Evolutionary conservation across 2,329 filamentous ascomycete species (phyloP).

Genomic region (Anisogramma anomala): DNA sequence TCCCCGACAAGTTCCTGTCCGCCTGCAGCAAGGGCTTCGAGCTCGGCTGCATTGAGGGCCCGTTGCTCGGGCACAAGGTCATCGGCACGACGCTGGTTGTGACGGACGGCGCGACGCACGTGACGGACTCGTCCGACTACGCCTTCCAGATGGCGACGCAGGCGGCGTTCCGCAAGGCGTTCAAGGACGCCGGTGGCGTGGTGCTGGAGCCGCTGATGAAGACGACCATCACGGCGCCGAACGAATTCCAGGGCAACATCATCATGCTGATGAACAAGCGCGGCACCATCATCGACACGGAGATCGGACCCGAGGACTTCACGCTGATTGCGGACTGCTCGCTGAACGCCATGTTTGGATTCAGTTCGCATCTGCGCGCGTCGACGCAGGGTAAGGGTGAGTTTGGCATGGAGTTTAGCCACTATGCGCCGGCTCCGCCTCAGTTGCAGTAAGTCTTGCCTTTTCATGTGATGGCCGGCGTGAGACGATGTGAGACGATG

Average conservation of each 20-base stretch:
- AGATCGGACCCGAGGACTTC: conserved; percentile 89
- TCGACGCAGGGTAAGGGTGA: conserved; percentile 97
- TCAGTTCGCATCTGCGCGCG: conserved; percentile 79
- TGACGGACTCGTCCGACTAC: conserved; percentile 95
- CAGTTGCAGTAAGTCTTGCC: conserved; percentile 66
- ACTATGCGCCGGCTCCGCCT: conserved; percentile 76
- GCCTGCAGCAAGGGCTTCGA: conserved; percentile 95
- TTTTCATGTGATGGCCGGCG: conserved; percentile 12
- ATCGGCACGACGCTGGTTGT: conserved; percentile 84
- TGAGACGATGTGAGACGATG: conserved; percentile 20
- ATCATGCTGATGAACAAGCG: conserved; percentile 95
- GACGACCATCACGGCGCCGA: conserved; percentile 88
- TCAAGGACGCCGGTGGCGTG: conserved; percentile 66
- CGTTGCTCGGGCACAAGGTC: conserved; percentile 84
- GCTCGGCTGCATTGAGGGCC: conserved; percentile 69
- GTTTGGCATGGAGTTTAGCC: conserved; percentile 97
- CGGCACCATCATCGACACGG: conserved; percentile 87
- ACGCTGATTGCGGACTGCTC: conserved; percentile 85
- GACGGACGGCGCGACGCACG: conserved; percentile 93
- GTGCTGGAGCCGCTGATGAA: conserved; percentile 97
- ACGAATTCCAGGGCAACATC: conserved; percentile 95
- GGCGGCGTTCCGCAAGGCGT: conserved; percentile 92
- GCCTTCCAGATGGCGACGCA: conserved; percentile 91
- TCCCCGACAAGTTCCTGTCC: conserved; percentile 89
- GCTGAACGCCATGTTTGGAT: conserved; percentile 96